Conservation (phyloP, 164 flowering plant genomes). For the Aristolochia fimbriata region DNA sequence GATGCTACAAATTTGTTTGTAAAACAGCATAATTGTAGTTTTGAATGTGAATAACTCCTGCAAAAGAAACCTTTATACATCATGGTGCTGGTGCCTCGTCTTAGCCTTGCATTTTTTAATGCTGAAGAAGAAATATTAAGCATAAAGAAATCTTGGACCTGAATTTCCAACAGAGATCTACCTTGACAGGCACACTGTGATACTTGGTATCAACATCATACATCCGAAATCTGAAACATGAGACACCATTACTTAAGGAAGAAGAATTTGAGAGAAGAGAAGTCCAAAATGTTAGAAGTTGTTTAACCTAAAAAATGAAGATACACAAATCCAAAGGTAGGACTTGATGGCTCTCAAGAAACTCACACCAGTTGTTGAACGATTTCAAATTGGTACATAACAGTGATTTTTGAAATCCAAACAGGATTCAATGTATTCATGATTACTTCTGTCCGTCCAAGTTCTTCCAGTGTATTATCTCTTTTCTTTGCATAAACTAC, state of each 20-base stretch:
- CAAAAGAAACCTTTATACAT: too few relatives aligned
- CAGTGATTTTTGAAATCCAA: slow-evolving; percentile 55
- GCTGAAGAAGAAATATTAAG: too few relatives aligned
- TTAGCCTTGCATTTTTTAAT: too few relatives aligned
- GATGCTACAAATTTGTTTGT: too few relatives aligned
- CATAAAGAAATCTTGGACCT: too few relatives aligned
- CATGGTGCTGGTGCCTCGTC: too few relatives aligned
- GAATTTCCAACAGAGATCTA: slow-evolving; percentile 11
- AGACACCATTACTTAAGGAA: not conserved
- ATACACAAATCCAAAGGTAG: not conserved
- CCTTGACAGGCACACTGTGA: slow-evolving; percentile 72
- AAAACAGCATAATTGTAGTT: too few relatives aligned
- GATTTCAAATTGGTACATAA: slow-evolving; percentile 67
- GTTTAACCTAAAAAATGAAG: not conserved
- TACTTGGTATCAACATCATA: slow-evolving; percentile 81
- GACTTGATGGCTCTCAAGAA: not conserved
- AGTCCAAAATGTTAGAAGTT: too few relatives aligned
- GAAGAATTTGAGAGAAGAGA: not conserved
- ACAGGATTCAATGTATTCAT: slow-evolving; percentile 56
- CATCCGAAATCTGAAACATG: slow-evolving; percentile 54
- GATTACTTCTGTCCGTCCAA: slow-evolving; percentile 82
- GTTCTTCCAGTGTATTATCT: slow-evolving; percentile 65
- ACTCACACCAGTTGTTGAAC: slow-evolving; percentile 80
- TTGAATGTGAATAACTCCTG: too few relatives aligned
- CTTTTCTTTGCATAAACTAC: slow-evolving; percentile 54